Evolutionary conservation across 1,284 basidiomycete species (phyloP), one percentile per base, ranked within the genome.

Genomic region (Marasmius tenuissimus): DNA sequence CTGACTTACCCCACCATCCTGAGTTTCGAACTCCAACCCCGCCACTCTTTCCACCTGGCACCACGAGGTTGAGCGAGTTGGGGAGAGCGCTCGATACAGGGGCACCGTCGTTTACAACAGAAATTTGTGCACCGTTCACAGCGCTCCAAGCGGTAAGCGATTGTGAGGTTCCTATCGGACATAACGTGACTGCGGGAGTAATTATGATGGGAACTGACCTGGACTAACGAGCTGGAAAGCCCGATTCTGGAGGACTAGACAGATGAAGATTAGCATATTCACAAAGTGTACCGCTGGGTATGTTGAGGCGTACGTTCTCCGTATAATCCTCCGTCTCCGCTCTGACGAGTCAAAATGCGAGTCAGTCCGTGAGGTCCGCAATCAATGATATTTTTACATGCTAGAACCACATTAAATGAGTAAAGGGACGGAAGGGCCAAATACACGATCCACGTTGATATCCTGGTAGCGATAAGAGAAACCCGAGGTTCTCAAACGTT

Each of bases 41-140:
- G 6, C 81, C 82, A 9, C 74, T 72, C 1, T 68, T 64, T 1
- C 75, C 78, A 22, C 69, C 61, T 7, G 87, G 84, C 34, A 88
- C 72, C 1, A 69, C 69, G 22, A 91, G 68, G 52, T 82, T 80
- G 18, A 91, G 78, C 1, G 87, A 83, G 68, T 90, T 91, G 0
- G 87, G 88, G 4, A 90, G 76, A 3, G 85, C 83, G 10, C 76
- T 70, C 0, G 88, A 90, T 3, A 91, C 78, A 0, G 85, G 83
- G 4, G 68, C 67, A 3, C 75, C 68, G 59, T 86, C 84, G n/a
- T 77, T 74, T 16, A 88, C 73, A 16, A 90, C 87, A 6, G 71
- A 73, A 56, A 90, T 78, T n/a, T 67, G 66, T 0, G 80, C 79
- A 4, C 76, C 79, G 57, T 82, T 82, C 12, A 88, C 66, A 2